Percentiles rank a stretch among this genome's conserved stretches.
Evolutionary conservation across 2,329 filamentous ascomycete species (phyloP).

Genomic region (Sphaerulina populicola): DNA sequence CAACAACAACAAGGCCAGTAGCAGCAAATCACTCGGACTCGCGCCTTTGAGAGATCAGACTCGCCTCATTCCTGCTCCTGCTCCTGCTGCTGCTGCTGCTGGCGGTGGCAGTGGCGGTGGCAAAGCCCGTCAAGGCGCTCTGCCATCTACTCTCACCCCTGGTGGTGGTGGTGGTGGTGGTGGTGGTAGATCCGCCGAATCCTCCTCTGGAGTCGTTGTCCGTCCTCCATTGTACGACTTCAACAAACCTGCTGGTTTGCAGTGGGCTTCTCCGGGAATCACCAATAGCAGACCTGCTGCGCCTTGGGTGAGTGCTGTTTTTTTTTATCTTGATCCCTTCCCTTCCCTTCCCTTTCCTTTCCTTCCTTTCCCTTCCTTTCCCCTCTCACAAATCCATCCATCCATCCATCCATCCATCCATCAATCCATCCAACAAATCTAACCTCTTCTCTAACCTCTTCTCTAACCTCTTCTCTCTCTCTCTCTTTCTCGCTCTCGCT

Average conservation of each 20-base stretch:
- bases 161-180: no score
- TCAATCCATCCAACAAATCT: no score
- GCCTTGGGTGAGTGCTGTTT: not conserved
- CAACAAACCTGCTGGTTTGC: conserved; percentile 7
- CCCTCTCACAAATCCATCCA: no score
- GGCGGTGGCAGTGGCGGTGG: not conserved
- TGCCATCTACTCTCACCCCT: not conserved
- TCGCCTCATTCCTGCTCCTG: not conserved
- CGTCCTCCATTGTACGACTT: conserved; percentile 19
- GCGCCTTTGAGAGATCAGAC: not conserved
- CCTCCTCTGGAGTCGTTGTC: not conserved
- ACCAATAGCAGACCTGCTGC: conserved; percentile 15
- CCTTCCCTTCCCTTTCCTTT: not conserved
- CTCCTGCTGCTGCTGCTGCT: not conserved
- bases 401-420: no score
- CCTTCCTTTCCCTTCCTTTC: no score
- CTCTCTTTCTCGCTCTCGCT: no score
- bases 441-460: no score
- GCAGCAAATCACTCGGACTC: not conserved
- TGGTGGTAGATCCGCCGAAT: not conserved
- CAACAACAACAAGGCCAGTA: not conserved
- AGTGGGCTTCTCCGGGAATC: conserved; percentile 16
- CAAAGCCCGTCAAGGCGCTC: not conserved
- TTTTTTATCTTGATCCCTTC: no score
- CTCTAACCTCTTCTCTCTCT: no score